These are phyloP conservation scores for Irpex lacteus DNA, from an alignment of 1,284 basidiomycete species.

Conservation along the genomic window DNA sequence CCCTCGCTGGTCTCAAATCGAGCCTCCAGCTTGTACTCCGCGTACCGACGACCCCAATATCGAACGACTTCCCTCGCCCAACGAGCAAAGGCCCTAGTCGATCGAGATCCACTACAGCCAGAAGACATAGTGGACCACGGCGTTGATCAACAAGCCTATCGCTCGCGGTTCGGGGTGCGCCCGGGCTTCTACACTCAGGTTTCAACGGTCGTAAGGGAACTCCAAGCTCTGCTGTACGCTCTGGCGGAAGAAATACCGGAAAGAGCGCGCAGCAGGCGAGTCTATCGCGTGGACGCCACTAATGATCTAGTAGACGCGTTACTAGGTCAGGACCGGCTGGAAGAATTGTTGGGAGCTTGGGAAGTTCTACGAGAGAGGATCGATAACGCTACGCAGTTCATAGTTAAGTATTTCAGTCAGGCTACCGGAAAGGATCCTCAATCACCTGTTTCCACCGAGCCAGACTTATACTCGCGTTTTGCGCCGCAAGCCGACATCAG, in stretches of 20 bases:
- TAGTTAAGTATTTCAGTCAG: not conserved
- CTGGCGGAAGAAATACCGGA: not conserved
- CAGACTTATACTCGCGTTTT: not conserved
- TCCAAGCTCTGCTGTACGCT: not conserved
- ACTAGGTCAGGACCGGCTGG: not conserved
- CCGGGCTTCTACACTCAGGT: not conserved
- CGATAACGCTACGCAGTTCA: not conserved
- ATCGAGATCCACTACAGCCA: not conserved
- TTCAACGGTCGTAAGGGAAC: not conserved
- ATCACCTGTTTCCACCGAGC: not conserved
- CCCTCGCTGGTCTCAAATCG: not conserved
- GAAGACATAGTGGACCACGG: not conserved
- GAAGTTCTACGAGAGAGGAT: not conserved
- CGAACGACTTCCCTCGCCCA: not conserved
- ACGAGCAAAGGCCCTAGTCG: not conserved
- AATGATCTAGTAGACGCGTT: not conserved
- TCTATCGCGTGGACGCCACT: not conserved
- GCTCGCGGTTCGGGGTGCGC: not conserved
- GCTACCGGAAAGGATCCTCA: not conserved
- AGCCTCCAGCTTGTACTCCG: not conserved
- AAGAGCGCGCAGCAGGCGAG: not conserved
- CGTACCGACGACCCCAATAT: not conserved
- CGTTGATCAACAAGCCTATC: not conserved
- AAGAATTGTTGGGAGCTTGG: not conserved
- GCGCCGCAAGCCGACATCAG: not conserved